Evolutionary conservation across 352 stramenopile species (phyloP).

Genomic region (Halophytophthora polymorphica): DNA sequence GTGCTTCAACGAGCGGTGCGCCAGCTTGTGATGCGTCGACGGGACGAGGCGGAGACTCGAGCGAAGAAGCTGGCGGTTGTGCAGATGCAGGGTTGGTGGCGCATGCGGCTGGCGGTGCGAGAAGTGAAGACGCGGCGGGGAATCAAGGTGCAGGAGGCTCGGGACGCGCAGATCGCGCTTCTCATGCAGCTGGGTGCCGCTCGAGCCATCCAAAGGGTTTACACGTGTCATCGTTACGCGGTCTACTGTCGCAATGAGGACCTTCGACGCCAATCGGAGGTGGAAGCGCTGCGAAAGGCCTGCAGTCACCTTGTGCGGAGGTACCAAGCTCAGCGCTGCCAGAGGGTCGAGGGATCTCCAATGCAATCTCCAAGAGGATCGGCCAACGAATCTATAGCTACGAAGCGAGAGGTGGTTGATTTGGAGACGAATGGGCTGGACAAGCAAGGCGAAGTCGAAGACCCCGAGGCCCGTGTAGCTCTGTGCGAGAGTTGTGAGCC

Average conservation of each 20-base stretch:
- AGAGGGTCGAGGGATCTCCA: too few relatives aligned
- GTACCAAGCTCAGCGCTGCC: constrained; percentile 23
- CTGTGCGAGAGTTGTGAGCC: too few relatives aligned
- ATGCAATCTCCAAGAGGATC: too few relatives aligned
- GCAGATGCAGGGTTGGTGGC: constrained; percentile 15
- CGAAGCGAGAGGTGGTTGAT: too few relatives aligned
- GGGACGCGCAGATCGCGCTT: constrained; percentile 2
- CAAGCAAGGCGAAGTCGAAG: too few relatives aligned
- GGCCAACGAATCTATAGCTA: too few relatives aligned
- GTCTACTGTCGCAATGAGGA: constrained; percentile 11
- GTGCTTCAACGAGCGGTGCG: constrained; percentile 12
- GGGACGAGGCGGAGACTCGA: too few relatives aligned
- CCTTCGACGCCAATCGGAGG: constrained; percentile 8
- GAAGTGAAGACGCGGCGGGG: constrained; percentile 3
- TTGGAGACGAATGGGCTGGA: too few relatives aligned
- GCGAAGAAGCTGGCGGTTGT: constrained; percentile 9
- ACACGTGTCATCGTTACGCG: constrained; percentile 9
- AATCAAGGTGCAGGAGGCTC: constrained; percentile 3
- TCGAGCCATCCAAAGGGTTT: constrained; percentile 11
- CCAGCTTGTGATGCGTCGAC: constrained; percentile 18
- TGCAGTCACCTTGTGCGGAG: constrained; percentile 16
- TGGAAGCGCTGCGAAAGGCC: constrained; percentile 9
- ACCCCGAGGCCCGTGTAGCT: too few relatives aligned
- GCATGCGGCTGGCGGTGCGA: constrained; percentile 1
- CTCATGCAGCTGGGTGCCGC: constrained; percentile 3